phyloP scores from a whole-genome alignment of 2,329 filamentous ascomycete genomes.

The Microcyclospora tardicrescens region DNA sequence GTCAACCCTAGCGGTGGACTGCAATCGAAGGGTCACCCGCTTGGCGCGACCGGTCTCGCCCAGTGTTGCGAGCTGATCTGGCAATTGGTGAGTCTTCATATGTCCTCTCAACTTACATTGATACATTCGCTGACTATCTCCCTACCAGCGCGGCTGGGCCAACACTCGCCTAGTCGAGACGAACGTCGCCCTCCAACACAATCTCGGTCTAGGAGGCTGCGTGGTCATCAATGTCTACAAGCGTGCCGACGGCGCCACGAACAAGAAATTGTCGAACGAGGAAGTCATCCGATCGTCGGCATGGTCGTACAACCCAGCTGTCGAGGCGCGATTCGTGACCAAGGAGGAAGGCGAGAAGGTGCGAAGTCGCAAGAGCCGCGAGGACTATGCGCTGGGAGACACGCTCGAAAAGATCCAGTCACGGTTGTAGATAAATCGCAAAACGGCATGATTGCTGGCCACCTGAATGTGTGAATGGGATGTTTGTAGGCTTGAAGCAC shows the following conservation, averaged over 20 bases:
- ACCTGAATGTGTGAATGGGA: too few species aligned
- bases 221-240: constrained; percentile 83
- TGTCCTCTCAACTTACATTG: not conserved
- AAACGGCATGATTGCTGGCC: too few species aligned
- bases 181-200: constrained; percentile 71
- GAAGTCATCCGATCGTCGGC: constrained; percentile 53
- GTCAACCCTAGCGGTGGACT: constrained; percentile 87
- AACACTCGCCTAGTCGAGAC: constrained; percentile 72
- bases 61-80: constrained; percentile 89
- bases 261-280: constrained; percentile 46
- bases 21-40: constrained; percentile 88
- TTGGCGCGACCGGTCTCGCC: constrained; percentile 80
- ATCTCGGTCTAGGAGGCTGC: constrained; percentile 79
- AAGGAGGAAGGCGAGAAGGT: constrained; percentile 55
- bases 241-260: constrained; percentile 61
- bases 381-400: constrained; percentile 67
- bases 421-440: constrained; percentile 39
- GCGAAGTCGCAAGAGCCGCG: constrained; percentile 53
- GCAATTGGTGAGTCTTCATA: constrained; percentile 59
- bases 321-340: constrained; percentile 78
- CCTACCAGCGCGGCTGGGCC: constrained; percentile 48
- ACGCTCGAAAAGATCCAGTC: constrained; percentile 58
- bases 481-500: too few species aligned
- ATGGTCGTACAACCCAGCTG: constrained; percentile 86
- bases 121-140: constrained; percentile 8